Percentiles rank a stretch among this genome's conserved stretches.
phyloP scores from a whole-genome alignment of 768 basidiomycete genomes.

The Clitopilus hobsonii region DNA sequence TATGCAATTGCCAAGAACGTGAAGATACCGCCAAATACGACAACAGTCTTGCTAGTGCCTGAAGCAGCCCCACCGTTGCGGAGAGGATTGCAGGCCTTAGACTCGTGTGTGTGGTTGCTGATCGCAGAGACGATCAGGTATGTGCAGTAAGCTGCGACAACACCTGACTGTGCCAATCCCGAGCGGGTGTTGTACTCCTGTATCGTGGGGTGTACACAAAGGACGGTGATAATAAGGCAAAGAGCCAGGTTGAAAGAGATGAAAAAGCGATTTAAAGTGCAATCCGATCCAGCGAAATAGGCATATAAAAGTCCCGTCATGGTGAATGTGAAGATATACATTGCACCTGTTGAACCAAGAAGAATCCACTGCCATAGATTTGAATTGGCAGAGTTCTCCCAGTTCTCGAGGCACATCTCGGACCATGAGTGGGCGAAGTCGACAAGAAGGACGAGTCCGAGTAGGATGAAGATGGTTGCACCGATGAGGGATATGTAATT shows the following conservation, averaged over 20 bases:
- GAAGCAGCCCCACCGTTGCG: constrained; percentile 49
- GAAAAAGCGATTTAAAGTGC: constrained; percentile 94
- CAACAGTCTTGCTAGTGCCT: constrained; percentile 78
- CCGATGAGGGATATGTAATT: constrained; percentile 90
- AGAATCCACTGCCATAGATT: constrained; percentile 96
- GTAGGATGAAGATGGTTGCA: constrained; percentile 91
- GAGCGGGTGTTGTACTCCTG: constrained; percentile 94
- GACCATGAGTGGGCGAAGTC: constrained; percentile 99
- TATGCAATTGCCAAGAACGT: constrained; percentile 99
- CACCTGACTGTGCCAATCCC: constrained; percentile 90
- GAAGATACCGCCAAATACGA: constrained; percentile 88
- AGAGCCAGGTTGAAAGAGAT: constrained; percentile 91
- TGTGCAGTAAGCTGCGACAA: constrained; percentile 98
- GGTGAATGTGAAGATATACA: constrained; percentile 82
- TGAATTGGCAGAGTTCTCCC: constrained; percentile 78
- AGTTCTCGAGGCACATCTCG: constrained; percentile 92
- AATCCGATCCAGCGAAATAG: constrained; percentile 85
- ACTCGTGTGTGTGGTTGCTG: constrained; percentile 80
- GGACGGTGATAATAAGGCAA: constrained; percentile 70
- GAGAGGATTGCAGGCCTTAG: constrained; percentile 81
- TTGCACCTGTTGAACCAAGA: constrained; percentile 84
- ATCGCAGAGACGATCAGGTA: constrained; percentile 94
- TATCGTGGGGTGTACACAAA: constrained; percentile 80
- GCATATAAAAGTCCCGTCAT: constrained; percentile 87
- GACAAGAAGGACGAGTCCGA: constrained; percentile 94